These are phyloP conservation scores for Hanseniaspora lindneri DNA, from an alignment of 805 yeast species.

Conservation along the genomic window DNA sequence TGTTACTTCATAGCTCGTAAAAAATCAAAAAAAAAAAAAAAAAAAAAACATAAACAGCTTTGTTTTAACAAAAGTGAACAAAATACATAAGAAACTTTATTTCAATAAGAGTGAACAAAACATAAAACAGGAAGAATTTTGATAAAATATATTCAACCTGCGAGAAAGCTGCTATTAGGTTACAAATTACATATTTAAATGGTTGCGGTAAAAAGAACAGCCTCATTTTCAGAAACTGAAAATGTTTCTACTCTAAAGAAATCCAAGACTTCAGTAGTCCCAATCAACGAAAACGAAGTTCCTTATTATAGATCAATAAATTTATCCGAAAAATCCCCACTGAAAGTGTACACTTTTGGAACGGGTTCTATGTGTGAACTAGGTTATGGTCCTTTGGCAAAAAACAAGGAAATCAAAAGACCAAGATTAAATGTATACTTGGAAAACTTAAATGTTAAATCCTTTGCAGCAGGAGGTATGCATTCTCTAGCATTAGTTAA, in stretches of 20 bases:
- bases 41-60: too few species aligned
- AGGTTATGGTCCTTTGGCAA: constrained; percentile 92
- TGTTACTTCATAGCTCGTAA: too few species aligned
- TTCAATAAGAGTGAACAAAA: too few species aligned
- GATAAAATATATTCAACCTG: too few species aligned
- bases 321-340: constrained; percentile 27
- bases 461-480: constrained; percentile 92
- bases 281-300: constrained; percentile 6
- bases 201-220: constrained; percentile 9
- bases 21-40: too few species aligned
- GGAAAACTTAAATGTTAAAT: constrained; percentile 40
- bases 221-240: not conserved
- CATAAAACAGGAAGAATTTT: too few species aligned
- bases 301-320: constrained; percentile 10
- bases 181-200: too few species aligned
- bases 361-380: constrained; percentile 95
- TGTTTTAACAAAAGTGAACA: too few species aligned
- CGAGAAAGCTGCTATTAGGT: too few species aligned
- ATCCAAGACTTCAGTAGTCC: constrained; percentile 12
- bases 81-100: too few species aligned
- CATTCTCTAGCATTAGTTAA: constrained; percentile 76
- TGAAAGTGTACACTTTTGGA: constrained; percentile 89
- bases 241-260: constrained; percentile 16
- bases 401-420: constrained; percentile 85
- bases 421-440: constrained; percentile 82